Evolutionary conservation across 345 rosid species (phyloP).

Genomic region (Raphanus raphanistrum): DNA sequence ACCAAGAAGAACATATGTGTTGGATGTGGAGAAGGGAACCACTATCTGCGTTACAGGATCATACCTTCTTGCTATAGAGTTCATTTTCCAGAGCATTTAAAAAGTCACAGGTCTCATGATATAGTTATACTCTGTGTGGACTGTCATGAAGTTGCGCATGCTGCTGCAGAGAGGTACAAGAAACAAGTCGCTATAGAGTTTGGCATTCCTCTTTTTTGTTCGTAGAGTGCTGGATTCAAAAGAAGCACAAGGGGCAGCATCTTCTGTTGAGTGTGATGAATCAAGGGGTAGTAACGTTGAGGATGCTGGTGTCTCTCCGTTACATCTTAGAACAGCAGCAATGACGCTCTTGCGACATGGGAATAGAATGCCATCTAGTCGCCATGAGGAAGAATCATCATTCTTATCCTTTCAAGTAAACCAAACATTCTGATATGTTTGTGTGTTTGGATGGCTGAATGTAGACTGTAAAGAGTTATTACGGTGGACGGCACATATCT

Average conservation of each 20-base stretch:
- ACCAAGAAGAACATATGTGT: slow-evolving; percentile 95
- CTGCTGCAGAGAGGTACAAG: slow-evolving; percentile 95
- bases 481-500: slow-evolving; percentile 85
- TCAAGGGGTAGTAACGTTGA: slow-evolving; percentile 39
- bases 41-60: slow-evolving; percentile 87
- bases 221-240: slow-evolving; percentile 65
- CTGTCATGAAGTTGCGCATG: slow-evolving; percentile 94
- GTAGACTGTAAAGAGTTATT: slow-evolving; percentile 69
- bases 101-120: slow-evolving; percentile 97
- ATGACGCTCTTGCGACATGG: slow-evolving; percentile 97
- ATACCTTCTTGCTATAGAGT: slow-evolving; percentile 96
- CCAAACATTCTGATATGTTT: neutral
- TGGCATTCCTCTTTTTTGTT: slow-evolving; percentile 84
- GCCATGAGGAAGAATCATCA: slow-evolving; percentile 53
- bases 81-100: slow-evolving; percentile 96
- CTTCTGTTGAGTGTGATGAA: slow-evolving; percentile 52
- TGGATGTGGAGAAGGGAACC: slow-evolving; percentile 93
- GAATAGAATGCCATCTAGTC: slow-evolving; percentile 71
- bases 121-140: slow-evolving; percentile 95
- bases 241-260: slow-evolving; percentile 32
- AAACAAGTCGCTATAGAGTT: slow-evolving; percentile 68
- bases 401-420: neutral
- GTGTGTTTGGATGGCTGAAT: too few relatives aligned
- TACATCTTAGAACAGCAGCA: slow-evolving; percentile 85
- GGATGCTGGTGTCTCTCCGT: slow-evolving; percentile 84